A percentile compares a stretch with the other conserved stretches of the same genome.
These are phyloP conservation scores for Phialophora expanda DNA, from an alignment of 2,329 filamentous ascomycete genomes.

Conservation along the genomic window DNA sequence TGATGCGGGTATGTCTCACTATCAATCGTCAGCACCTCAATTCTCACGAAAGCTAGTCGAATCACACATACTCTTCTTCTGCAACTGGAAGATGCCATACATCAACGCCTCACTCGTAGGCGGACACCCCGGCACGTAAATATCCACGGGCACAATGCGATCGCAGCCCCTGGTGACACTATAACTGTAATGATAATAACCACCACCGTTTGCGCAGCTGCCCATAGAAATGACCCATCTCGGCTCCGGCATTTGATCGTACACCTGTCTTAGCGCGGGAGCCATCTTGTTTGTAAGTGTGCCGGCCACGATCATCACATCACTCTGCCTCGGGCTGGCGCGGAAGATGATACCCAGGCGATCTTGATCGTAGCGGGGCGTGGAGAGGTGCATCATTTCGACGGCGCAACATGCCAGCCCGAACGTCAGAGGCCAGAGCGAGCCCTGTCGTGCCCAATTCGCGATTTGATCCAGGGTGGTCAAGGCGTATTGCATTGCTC, in stretches of 20 bases:
- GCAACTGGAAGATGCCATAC: conserved; percentile 72
- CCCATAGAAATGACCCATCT: conserved; percentile 88
- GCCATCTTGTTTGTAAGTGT: conserved; percentile 98
- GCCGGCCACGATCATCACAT: conserved; percentile 92
- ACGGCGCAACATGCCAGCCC: conserved; percentile 86
- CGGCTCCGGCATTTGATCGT: conserved; percentile 94
- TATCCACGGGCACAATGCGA: conserved; percentile 76
- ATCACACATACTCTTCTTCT: conserved; percentile 64
- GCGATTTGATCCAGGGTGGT: conserved; percentile 66
- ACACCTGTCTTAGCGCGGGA: conserved; percentile 84
- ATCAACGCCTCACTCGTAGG: conserved; percentile 60
- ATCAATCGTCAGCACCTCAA: conserved; percentile 17
- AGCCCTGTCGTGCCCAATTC: conserved; percentile 85
- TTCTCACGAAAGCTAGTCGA: neutral
- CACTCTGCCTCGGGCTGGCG: conserved; percentile 82
- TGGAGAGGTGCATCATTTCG: conserved; percentile 92
- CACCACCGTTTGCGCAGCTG: conserved; percentile 81
- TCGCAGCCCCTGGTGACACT: conserved; percentile 76
- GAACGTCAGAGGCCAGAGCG: conserved; percentile 88
- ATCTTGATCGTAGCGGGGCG: conserved; percentile 87
- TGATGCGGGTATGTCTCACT: conserved; percentile 55
- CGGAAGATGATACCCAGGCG: conserved; percentile 89
- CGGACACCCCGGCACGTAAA: conserved; percentile 76
- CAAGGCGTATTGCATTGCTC: conserved; percentile 59
- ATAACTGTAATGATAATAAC: conserved; percentile 88